Percentiles rank a stretch among this genome's conserved stretches.
These are phyloP conservation scores for Ceratocystiopsis sp. DNA, from an alignment of 2,329 filamentous ascomycete species.

Conservation along the genomic window DNA sequence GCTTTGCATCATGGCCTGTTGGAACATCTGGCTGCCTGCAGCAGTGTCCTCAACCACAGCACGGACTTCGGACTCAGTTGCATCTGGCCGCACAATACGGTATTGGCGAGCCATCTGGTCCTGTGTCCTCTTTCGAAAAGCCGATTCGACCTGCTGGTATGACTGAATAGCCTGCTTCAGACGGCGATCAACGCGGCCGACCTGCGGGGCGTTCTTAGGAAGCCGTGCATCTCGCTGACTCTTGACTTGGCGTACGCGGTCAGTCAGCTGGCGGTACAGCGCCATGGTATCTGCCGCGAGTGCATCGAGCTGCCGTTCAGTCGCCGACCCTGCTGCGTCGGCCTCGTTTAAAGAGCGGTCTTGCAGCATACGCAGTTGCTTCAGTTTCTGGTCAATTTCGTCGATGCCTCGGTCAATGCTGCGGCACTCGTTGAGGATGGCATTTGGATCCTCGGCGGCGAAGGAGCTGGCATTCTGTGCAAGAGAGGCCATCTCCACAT, in stretches of 20 bases:
- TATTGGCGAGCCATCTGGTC: slow-evolving; percentile 82
- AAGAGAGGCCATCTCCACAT: slow-evolving; percentile 58
- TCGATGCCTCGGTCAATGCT: slow-evolving; percentile 65
- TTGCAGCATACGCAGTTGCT: slow-evolving; percentile 55
- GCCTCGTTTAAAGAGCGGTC: slow-evolving; percentile 56
- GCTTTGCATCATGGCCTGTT: slow-evolving; percentile 68
- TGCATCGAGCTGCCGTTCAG: slow-evolving; percentile 52
- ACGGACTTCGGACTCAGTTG: slow-evolving; percentile 59
- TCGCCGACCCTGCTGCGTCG: slow-evolving; percentile 49
- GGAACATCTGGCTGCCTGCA: slow-evolving; percentile 66
- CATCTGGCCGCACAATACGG: slow-evolving; percentile 72
- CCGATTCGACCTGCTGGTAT: slow-evolving; percentile 65
- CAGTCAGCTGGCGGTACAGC: slow-evolving; percentile 61
- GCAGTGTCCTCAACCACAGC: slow-evolving; percentile 57
- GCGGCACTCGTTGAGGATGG: slow-evolving; percentile 69
- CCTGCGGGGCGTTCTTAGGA: slow-evolving; percentile 60
- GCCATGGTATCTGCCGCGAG: slow-evolving; percentile 68
- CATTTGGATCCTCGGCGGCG: slow-evolving; percentile 43
- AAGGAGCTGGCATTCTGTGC: slow-evolving; percentile 32
- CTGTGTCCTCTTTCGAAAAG: slow-evolving; percentile 63
- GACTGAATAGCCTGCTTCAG: slow-evolving; percentile 66
- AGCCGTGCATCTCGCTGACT: slow-evolving; percentile 52
- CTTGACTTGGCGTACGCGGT: slow-evolving; percentile 70
- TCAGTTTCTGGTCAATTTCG: slow-evolving; percentile 54
- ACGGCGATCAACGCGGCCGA: slow-evolving; percentile 62